A percentile compares a stretch with the other conserved stretches of the same genome.
Evolutionary conservation across 768 basidiomycete genomes (phyloP).

Genomic region (Hericium alpestre): DNA sequence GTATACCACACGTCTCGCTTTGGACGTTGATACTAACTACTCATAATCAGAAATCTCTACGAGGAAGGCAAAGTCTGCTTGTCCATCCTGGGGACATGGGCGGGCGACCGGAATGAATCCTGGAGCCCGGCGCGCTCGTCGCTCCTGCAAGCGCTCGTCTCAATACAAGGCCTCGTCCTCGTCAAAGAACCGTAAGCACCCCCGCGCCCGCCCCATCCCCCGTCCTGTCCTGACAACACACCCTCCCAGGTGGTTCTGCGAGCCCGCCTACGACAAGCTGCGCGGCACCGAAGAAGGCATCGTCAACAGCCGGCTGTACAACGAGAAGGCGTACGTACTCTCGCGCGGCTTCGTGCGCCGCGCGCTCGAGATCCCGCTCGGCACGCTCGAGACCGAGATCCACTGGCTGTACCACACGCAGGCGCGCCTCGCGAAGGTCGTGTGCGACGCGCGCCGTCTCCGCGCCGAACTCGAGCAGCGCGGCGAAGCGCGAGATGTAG

Average conservation of each 20-base stretch:
- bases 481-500: slow-evolving; percentile 91
- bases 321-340: slow-evolving; percentile 85
- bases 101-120: slow-evolving; percentile 76
- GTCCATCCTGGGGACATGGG: slow-evolving; percentile 87
- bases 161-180: slow-evolving; percentile 87
- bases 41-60: slow-evolving; percentile 61
- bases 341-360: slow-evolving; percentile 86
- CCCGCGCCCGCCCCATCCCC: background rate
- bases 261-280: slow-evolving; percentile 89
- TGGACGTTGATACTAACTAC: background rate
- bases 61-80: slow-evolving; percentile 94
- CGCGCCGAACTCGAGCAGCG: slow-evolving; percentile 91
- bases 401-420: slow-evolving; percentile 58
- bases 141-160: slow-evolving; percentile 83
- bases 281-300: slow-evolving; percentile 84
- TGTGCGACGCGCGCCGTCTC: slow-evolving; percentile 65
- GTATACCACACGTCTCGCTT: background rate
- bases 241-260: slow-evolving; percentile 66
- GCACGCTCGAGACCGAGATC: slow-evolving; percentile 64
- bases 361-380: slow-evolving; percentile 71
- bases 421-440: slow-evolving; percentile 57
- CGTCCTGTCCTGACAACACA: slow-evolving; percentile 3
- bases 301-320: slow-evolving; percentile 86
- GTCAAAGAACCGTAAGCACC: slow-evolving; percentile 79
- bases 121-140: slow-evolving; percentile 84